Conservation (phyloP, 2,329 filamentous ascomycete species). For the Microdochium trichocladiopsis region DNA sequence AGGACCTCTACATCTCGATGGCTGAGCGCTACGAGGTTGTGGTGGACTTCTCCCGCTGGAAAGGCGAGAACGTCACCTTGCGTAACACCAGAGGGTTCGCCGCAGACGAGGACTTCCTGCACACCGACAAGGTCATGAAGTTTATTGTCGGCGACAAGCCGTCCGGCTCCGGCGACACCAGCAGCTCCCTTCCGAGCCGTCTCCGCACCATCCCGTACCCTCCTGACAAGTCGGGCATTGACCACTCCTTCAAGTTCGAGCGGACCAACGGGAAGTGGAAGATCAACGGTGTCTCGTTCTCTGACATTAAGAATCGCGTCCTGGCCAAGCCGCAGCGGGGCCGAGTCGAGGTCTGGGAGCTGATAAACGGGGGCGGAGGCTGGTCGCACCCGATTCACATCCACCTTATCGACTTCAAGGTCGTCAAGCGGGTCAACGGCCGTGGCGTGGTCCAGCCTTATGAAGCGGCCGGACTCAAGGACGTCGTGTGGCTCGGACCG, state of each 20-base stretch:
- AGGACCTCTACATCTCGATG: conserved; percentile 39
- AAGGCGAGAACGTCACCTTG: conserved; percentile 38
- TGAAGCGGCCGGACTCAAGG: conserved; percentile 47
- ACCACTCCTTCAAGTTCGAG: conserved; percentile 38
- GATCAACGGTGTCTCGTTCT: conserved; percentile 41
- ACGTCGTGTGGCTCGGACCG: conserved; percentile 46
- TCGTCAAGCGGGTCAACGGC: conserved; percentile 40
- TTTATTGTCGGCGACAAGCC: conserved; percentile 32
- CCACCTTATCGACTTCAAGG: conserved; percentile 51
- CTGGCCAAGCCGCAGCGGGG: conserved; percentile 38
- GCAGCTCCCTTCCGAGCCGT: conserved; percentile 25
- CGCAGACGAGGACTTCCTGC: conserved; percentile 38
- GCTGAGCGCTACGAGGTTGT: conserved; percentile 53
- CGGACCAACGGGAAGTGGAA: conserved; percentile 35
- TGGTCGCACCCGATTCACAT: conserved; percentile 50
- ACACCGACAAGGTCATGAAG: conserved; percentile 44
- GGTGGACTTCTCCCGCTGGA: conserved; percentile 43
- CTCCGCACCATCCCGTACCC: conserved; percentile 32
- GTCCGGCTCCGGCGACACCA: conserved; percentile 17
- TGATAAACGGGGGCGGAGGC: conserved; percentile 40
- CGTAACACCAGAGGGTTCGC: conserved; percentile 27
- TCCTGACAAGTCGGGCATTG: conserved; percentile 22
- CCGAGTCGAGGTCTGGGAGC: conserved; percentile 39
- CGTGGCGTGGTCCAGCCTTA: conserved; percentile 37
- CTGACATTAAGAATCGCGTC: conserved; percentile 37